These are phyloP conservation scores for Skeletonema tropicum DNA, from an alignment of 108 stramenopile species.

Conservation along the genomic window DNA sequence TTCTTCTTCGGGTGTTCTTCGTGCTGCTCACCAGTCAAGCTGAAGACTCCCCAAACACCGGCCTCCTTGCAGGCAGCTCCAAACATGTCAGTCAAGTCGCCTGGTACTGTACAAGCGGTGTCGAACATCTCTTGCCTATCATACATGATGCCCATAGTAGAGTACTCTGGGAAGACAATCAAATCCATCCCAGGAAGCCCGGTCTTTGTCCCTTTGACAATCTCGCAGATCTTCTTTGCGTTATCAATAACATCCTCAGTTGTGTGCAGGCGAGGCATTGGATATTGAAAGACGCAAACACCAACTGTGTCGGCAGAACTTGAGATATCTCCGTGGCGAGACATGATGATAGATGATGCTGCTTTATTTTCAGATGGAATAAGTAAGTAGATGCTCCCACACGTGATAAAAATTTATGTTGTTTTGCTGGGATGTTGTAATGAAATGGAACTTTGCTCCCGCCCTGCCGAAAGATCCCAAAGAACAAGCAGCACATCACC, in stretches of 20 bases:
- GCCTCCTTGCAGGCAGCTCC: slow-evolving; percentile 71
- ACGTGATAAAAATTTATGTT: no score
- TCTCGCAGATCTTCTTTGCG: slow-evolving; percentile 75
- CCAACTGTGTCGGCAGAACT: slow-evolving; percentile 76
- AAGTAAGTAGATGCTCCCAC: no score
- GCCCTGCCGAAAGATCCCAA: neutral
- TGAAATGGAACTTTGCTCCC: no score
- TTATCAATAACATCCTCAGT: slow-evolving; percentile 73
- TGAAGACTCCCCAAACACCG: slow-evolving; percentile 80
- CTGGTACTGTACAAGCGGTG: slow-evolving; percentile 75
- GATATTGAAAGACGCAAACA: slow-evolving; percentile 84
- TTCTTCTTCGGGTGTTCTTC: slow-evolving; percentile 85
- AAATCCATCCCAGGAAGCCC: slow-evolving; percentile 85
- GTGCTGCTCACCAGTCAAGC: slow-evolving; percentile 78
- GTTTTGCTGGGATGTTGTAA: no score
- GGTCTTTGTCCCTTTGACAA: slow-evolving; percentile 75
- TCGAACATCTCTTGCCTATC: slow-evolving; percentile 87
- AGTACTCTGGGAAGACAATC: slow-evolving; percentile 84
- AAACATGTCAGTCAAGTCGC: slow-evolving; percentile 66
- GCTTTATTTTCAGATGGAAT: no score
- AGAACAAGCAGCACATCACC: neutral
- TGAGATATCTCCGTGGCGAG: slow-evolving; percentile 79
- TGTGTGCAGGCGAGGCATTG: slow-evolving; percentile 82
- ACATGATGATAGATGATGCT: slow-evolving; percentile 42
- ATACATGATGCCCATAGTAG: slow-evolving; percentile 88